Base-by-base conservation (phyloP, 176 grass and related monocot genomes). In the Echinochloa phyllopogon region DNA sequence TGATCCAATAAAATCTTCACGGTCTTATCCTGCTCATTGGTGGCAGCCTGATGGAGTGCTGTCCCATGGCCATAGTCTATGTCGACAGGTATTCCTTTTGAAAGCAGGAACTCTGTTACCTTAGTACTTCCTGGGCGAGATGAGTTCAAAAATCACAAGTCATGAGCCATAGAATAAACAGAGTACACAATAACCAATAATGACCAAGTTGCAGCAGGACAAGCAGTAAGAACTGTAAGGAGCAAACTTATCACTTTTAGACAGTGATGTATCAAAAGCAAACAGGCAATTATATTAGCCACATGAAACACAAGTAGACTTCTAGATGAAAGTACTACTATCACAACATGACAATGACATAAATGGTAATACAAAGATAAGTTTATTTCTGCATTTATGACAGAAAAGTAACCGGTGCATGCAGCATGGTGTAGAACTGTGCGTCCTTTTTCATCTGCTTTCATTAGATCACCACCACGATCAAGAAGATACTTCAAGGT, bases 1-100 rank as follows among this genome's bases (percentile, higher is more conserved):
- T 72, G 84, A 47, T 86, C 75, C 65, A 86, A 21, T 25, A 86
- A 86, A 86, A 86, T 72, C 84, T 86, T 86, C 42, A 85, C 2
- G 6, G 75, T 79, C 75, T 79, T 86, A 51, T 72, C 65, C 44
- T 79, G 29, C 53, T 20, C 84, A 79, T 86, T 86, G 67, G 9
- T 72, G 50, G 75, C 75, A 49, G 65, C 65, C 24, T 78, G 14
- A 39, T 20, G 49, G 39, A 86, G 84, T 78, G 75, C 8, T 24
- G 84, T 70, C 18, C 84, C 75, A 86, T 8, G 20, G 65, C 75
- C 84, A 62, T 6, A 62, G 65, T 86, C 75, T 72, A 79, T 51
- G 53, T 79, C 65, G 1, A 79, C 75, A 71, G 84, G 84, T 45
- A 72, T 43, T 49, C 84, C 84, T 86, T 79, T 49, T 27, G 75